These are phyloP conservation scores for Pisolithus tinctorius DNA, from an alignment of 768 basidiomycete genomes.

Conservation along the genomic window DNA sequence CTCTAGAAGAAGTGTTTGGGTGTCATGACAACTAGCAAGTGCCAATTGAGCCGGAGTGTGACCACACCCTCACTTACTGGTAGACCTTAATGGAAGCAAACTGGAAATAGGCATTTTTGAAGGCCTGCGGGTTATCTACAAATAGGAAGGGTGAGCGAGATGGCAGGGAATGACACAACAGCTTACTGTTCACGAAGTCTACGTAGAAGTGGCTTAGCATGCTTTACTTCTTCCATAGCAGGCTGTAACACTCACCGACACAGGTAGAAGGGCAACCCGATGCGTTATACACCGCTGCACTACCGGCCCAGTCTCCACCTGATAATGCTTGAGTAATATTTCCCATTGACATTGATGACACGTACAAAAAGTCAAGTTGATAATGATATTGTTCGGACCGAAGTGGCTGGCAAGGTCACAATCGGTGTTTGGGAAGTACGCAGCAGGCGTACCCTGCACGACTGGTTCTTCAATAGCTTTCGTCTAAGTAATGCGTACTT, in stretches of 20 bases:
- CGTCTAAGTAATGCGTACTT: background rate
- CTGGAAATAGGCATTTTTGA: conserved; percentile 36
- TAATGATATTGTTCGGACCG: conserved; percentile 27
- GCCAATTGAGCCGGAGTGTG: no score
- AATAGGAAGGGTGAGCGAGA: background rate
- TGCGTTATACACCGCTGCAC: conserved; percentile 14
- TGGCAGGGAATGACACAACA: background rate
- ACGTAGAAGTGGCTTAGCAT: background rate
- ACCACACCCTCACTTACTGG: background rate
- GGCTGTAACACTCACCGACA: conserved; percentile 12
- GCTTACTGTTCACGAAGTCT: conserved; percentile 25
- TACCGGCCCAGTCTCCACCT: conserved; percentile 29
- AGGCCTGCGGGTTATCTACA: conserved; percentile 33
- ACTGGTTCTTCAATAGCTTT: background rate
- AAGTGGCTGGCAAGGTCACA: conserved; percentile 34
- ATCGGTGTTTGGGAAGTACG: conserved; percentile 32
- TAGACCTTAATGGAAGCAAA: conserved; percentile 35
- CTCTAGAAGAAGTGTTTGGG: no score
- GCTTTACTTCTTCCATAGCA: background rate
- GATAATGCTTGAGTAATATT: background rate
- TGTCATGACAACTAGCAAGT: no score
- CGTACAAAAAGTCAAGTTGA: conserved; percentile 29
- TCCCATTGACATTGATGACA: background rate
- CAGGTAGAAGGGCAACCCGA: conserved; percentile 28
- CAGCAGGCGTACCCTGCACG: conserved; percentile 27